Evolutionary conservation across 1,284 basidiomycete genomes (phyloP), one percentile per base, ranked within the genome.

Genomic region (Leccinum cinnamomeum): DNA sequence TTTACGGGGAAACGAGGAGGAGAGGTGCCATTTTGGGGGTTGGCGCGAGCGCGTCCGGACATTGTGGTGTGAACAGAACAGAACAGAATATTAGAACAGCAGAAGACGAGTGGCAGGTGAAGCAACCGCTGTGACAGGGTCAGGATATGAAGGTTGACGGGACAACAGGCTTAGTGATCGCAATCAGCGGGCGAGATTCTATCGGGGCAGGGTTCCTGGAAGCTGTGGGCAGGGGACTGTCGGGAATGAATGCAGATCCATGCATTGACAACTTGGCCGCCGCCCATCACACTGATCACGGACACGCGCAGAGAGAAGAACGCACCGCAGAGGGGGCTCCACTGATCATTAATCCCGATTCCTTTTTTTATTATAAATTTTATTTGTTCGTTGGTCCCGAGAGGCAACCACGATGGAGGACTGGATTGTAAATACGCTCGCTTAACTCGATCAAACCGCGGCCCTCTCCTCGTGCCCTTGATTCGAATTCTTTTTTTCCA

Each of bases 381-480:
- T 48, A 23, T 20, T 20, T 20, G 18, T 44, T 44, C 33, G 44
- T 46, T 46, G 44, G 44, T 12, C 44, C 44, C 33, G 53, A 53
- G 50, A 61, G 68, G 63, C 63, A 60, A 67, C 65, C 70, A 66
- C 62, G 62, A 63, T 60, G 67, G 51, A 70, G 67, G 70, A 74
- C 70, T 74, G 71, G 73, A 77, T 74, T 77, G 73, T 77, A 72
- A 76, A 74, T 75, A 61, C 71, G 37, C 71, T 74, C 73, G 73
- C 75, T 77, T 74, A 74, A 74, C 75, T 73, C 59, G 73, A 77
- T 77, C 70, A 73, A 68, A 77, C 75, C 76, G 74, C 75, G 72
- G 76, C 82, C 77, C 74, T 81, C 80, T 81, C 84, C 85, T 87
- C 85, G 84, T 87, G 84, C 74, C 82, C 81, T 77, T 75, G 78